These are phyloP conservation scores for Pichia cabralensis DNA, from an alignment of 805 yeast species.

Conservation along the genomic window DNA sequence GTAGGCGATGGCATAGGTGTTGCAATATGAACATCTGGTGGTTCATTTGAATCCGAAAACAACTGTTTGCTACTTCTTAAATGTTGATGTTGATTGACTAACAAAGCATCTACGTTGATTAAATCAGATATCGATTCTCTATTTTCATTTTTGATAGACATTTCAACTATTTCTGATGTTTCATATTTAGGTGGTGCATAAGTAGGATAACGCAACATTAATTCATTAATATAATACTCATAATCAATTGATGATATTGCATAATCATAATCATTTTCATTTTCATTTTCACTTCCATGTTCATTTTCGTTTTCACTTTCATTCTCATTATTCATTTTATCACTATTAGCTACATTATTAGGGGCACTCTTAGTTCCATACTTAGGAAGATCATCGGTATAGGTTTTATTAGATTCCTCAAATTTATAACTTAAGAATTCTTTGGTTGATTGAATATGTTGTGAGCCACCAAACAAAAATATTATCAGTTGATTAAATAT, in stretches of 20 bases:
- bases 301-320: neutral
- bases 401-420: constrained; percentile 14
- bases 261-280: constrained; percentile 1
- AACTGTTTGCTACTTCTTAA: constrained; percentile 13
- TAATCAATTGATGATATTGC: constrained; percentile 77
- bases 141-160: constrained; percentile 13
- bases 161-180: constrained; percentile 36
- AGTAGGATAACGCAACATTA: constrained; percentile 67
- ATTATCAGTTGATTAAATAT: constrained; percentile 44
- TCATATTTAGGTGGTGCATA: constrained; percentile 42
- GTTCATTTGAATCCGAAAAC: constrained; percentile 8
- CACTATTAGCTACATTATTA: neutral
- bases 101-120: constrained; percentile 19
- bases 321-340: neutral
- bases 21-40: constrained; percentile 53
- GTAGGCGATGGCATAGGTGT: constrained; percentile 88
- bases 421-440: constrained; percentile 34
- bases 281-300: neutral
- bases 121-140: constrained; percentile 13
- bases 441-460: constrained; percentile 33
- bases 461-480: constrained; percentile 53
- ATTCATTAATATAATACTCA: constrained; percentile 66
- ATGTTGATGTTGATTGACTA: constrained; percentile 25
- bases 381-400: too few species aligned
- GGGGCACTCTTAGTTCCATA: too few species aligned